A percentile compares a stretch with the other conserved stretches of the same genome.
phyloP scores from a whole-genome alignment of 208 protist genomes.

The Leishmania turanica region DNA sequence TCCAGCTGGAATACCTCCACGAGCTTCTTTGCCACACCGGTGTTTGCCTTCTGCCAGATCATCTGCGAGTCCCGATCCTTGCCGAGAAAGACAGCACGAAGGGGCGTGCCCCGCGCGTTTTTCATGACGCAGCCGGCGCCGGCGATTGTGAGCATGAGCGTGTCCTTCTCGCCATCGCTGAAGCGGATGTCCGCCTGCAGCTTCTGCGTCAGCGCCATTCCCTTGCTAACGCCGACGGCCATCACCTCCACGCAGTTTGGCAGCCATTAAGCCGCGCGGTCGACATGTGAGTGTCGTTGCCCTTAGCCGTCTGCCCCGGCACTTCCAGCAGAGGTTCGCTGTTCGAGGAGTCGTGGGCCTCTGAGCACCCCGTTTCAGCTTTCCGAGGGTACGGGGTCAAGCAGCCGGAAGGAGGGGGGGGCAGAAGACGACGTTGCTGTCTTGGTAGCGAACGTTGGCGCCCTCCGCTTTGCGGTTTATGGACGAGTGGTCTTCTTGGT shows the following conservation, averaged over 20 bases:
- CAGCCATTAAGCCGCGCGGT: slow-evolving; percentile 29
- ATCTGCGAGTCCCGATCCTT: slow-evolving; percentile 33
- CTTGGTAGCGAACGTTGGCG: slow-evolving; percentile 35
- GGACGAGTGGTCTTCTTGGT: slow-evolving; percentile 42
- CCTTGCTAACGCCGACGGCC: slow-evolving; percentile 48
- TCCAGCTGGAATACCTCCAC: slow-evolving; percentile 30
- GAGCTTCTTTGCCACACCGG: slow-evolving; percentile 44
- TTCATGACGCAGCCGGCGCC: slow-evolving; percentile 47
- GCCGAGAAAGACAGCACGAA: slow-evolving; percentile 27
- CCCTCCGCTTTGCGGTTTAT: slow-evolving; percentile 31
- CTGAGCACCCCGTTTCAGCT: slow-evolving; percentile 42
- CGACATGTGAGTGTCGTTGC: slow-evolving; percentile 5
- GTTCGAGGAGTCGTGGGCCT: slow-evolving; percentile 39
- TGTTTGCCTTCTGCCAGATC: slow-evolving; percentile 42
- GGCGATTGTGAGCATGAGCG: slow-evolving; percentile 37
- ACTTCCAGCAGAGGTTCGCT: slow-evolving; percentile 5
- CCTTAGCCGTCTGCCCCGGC: slow-evolving; percentile 23
- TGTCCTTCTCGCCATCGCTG: slow-evolving; percentile 56
- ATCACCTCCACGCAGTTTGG: slow-evolving; percentile 55
- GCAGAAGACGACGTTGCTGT: slow-evolving; percentile 40
- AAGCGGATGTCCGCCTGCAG: slow-evolving; percentile 48
- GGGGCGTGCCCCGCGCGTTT: slow-evolving; percentile 33
- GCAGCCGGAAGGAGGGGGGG: slow-evolving; percentile 1
- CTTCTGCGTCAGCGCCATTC: slow-evolving; percentile 16
- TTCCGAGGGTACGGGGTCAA: slow-evolving; percentile 25